Percentiles rank a stretch among this genome's conserved stretches.
These are phyloP conservation scores for Daedaleopsis nitida DNA, from an alignment of 768 basidiomycete species.

Conservation along the genomic window DNA sequence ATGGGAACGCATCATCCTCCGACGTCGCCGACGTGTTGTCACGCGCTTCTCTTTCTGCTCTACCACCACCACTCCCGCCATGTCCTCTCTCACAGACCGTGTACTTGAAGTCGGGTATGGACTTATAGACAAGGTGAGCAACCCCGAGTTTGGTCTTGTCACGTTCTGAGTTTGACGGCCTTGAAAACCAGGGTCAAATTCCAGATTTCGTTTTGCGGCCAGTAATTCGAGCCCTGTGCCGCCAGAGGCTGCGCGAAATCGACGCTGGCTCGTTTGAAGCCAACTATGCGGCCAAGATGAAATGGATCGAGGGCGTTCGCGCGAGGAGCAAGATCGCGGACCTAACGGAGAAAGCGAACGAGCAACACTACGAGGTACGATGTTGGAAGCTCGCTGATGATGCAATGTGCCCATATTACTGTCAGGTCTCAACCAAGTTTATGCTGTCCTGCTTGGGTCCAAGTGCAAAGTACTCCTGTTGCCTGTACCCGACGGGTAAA, in stretches of 20 bases:
- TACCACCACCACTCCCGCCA: conserved; percentile 4
- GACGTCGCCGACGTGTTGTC: background rate
- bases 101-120: conserved; percentile 41
- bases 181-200: conserved; percentile 46
- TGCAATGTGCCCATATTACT: background rate
- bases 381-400: too few relatives aligned
- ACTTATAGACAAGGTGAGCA: conserved; percentile 31
- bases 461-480: conserved; percentile 67
- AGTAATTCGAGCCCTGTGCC: conserved; percentile 49
- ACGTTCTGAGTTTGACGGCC: background rate
- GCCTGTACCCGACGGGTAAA: conserved; percentile 60
- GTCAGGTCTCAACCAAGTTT: conserved; percentile 60
- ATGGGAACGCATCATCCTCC: conserved; percentile 5
- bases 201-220: conserved; percentile 59
- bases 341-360: conserved; percentile 66
- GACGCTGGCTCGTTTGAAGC: conserved; percentile 59
- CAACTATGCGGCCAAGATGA: conserved; percentile 67
- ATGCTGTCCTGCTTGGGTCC: conserved; percentile 68
- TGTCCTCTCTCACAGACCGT: conserved; percentile 20
- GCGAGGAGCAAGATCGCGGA: conserved; percentile 56
- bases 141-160: too few relatives aligned
- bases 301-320: conserved; percentile 60
- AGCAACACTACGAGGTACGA: conserved; percentile 74
- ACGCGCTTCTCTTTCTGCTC: background rate
- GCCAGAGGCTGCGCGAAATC: conserved; percentile 60